Percentiles rank a stretch among this genome's conserved stretches.
Conservation (phyloP, 148 eudicot genomes). For the Camellia lanceoleosa region DNA sequence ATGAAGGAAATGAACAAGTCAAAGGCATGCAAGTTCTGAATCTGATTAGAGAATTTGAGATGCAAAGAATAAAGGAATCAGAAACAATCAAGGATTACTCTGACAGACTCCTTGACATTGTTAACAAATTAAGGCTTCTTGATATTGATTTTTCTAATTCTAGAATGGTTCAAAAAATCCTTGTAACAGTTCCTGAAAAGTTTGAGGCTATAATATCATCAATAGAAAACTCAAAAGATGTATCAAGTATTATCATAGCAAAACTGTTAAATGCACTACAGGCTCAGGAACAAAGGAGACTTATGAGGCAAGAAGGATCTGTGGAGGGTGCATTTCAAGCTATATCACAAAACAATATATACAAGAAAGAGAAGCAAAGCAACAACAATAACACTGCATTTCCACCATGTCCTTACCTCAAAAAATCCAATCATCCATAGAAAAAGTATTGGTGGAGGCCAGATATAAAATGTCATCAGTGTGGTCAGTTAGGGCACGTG, state of each 20-base stretch:
- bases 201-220: constrained; percentile 1
- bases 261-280: not conserved
- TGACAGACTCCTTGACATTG: too few species aligned
- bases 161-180: too few species aligned
- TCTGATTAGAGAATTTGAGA: constrained; percentile 19
- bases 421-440: not conserved
- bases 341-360: not conserved
- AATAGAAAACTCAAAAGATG: constrained; percentile 1
- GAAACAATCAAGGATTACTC: constrained; percentile 4
- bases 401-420: not conserved
- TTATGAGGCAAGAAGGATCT: constrained; percentile 2
- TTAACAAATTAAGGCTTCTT: too few species aligned
- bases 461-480: not conserved
- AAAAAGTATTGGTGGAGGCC: constrained; percentile 5
- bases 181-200: too few species aligned
- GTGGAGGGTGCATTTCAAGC: constrained; percentile 5
- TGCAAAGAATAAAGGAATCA: constrained; percentile 18
- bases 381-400: not conserved
- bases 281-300: constrained; percentile 2
- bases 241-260: not conserved
- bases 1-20: constrained; percentile 15
- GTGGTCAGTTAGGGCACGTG: not conserved
- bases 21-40: constrained; percentile 15
- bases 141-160: too few species aligned
- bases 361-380: not conserved